Evolutionary conservation across 148 eudicot species (phyloP).

Genomic region (Gaultheria prostrata): DNA sequence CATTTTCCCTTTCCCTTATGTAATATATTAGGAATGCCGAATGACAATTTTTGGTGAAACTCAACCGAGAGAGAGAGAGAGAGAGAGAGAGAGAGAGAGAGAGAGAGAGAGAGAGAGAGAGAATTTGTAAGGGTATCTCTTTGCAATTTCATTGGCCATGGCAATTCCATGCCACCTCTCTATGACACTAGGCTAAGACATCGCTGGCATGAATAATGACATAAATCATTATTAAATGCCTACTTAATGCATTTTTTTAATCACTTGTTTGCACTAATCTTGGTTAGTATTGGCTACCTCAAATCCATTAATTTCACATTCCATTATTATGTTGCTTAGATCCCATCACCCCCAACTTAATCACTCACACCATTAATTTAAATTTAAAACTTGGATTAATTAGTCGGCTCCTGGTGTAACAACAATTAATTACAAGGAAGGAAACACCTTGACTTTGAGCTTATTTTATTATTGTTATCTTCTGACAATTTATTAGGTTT

Average conservation of each 20-base stretch:
- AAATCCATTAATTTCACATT: not conserved
- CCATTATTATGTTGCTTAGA: not conserved
- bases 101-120: not conserved
- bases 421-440: not conserved
- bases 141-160: not conserved
- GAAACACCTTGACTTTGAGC: not conserved
- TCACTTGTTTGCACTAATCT: conserved; percentile 6
- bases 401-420: not conserved
- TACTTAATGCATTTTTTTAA: no score
- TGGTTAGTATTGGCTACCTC: conserved; percentile 3
- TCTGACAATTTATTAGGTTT: not conserved
- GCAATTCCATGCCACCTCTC: not conserved
- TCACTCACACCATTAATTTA: not conserved
- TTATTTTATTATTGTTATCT: not conserved
- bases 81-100: no score
- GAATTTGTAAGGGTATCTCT: not conserved
- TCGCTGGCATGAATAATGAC: not conserved
- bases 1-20: no score
- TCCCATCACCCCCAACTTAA: not conserved
- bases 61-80: no score
- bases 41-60: no score
- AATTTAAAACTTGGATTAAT: not conserved
- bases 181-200: not conserved
- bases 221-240: not conserved
- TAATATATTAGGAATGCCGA: no score